Conservation (phyloP, 768 basidiomycete genomes). For the Mycena indigotica region DNA sequence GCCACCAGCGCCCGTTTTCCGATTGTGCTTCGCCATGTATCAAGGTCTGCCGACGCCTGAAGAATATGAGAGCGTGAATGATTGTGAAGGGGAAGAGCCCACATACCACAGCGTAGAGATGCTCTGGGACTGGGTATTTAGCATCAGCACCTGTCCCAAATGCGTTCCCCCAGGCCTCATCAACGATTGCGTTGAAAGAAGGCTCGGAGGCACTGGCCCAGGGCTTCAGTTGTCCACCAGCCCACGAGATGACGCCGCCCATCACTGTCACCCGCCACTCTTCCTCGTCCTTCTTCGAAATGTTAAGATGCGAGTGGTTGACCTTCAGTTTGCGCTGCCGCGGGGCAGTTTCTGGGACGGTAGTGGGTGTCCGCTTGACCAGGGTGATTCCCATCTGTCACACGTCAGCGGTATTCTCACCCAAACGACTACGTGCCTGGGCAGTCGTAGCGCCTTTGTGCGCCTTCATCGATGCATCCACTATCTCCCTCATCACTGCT, state of each 20-base stretch:
- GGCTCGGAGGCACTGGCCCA: background rate
- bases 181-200: background rate
- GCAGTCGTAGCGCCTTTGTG: background rate
- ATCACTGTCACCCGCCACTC: background rate
- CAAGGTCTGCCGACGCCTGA: too few relatives aligned
- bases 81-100: too few relatives aligned
- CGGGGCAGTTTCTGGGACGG: background rate
- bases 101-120: too few relatives aligned
- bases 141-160: background rate
- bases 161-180: background rate
- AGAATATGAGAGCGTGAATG: background rate
- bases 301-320: background rate
- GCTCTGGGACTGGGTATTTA: too few relatives aligned
- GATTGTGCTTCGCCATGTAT: background rate
- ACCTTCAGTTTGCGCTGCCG: background rate
- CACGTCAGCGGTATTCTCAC: background rate
- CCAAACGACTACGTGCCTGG: background rate
- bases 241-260: background rate
- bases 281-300: background rate
- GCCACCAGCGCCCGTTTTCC: background rate
- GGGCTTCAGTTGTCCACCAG: background rate
- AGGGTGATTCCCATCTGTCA: background rate
- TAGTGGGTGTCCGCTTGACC: background rate
- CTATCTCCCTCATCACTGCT: too few relatives aligned
- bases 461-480: background rate